Base-by-base conservation (phyloP, 2,329 filamentous ascomycete genomes). In the Clarireedia hainanense region DNA sequence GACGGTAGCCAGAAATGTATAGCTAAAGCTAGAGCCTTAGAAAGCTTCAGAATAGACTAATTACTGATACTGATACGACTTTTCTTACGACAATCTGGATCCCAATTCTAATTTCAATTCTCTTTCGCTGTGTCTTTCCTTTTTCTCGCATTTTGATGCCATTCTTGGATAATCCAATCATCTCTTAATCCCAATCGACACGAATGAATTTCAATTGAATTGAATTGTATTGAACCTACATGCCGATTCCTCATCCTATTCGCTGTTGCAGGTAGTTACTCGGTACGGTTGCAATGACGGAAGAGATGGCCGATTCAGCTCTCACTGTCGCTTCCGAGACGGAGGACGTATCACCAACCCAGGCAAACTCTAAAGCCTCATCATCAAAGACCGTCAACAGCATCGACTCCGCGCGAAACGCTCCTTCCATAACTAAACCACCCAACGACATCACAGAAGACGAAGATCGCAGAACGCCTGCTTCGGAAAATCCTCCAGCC, bases 401-500 rank as follows among this genome's bases (percentile, higher is more conserved):
- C 30, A 17, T 60, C 12, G 64, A 67, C 36, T 66, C 64, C 12
- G 47, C 60, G 24, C 62, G 54, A 50, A 61, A 64, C 15, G 61
- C 64, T 3, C 60, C 66, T 17, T 52, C 60, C n/a, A 45, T 43
- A 40, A 49, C 57, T 4, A 60, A 60, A 43, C 54, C 51, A 39
- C 27, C 58, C 30, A 60, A 60, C 40, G 64, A 66, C n/a, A 63
- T 64, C 57, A 65, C 61, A n/a, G 66, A 68, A 53, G 68, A 69
- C 50, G 68, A 68, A n/a, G 65, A 66, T 17, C 57, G 52, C 10
- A 63, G 61, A 49, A 67, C 65, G 0, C 64, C 65, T 14, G 58
- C 61, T 14, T 58, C 54, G 7, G 61, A 62, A 17, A 53, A 58
- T 39, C 46, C 57, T 47, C 45, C 24, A 57, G 62, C 57, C 62